Evolutionary conservation across 2,329 filamentous ascomycete species (phyloP).

Genomic region (Colletotrichum zoysiae): DNA sequence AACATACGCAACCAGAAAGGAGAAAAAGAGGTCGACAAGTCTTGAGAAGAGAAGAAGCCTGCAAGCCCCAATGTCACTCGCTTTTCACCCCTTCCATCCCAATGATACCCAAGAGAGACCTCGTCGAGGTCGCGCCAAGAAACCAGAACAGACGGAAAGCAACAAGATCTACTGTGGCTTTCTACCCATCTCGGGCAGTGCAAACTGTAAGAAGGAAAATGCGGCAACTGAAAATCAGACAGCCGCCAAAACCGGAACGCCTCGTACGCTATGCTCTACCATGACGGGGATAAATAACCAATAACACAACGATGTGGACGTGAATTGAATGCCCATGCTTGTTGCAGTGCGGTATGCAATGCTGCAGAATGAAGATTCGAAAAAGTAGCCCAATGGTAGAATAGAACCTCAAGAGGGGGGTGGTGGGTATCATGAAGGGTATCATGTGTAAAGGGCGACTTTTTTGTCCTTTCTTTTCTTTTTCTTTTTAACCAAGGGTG

Average conservation of each 20-base stretch:
- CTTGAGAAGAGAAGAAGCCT: constrained; percentile 19
- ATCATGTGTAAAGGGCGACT: constrained; percentile 40
- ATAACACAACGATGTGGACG: constrained; percentile 38
- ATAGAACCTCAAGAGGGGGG: constrained; percentile 38
- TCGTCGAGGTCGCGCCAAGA: constrained; percentile 33
- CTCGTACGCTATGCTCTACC: constrained; percentile 57
- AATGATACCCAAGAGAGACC: constrained; percentile 33
- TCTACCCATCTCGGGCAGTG: constrained; percentile 35
- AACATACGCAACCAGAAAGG: constrained; percentile 8
- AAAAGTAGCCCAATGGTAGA: constrained; percentile 39
- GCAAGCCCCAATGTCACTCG: constrained; percentile 36
- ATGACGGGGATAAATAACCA: constrained; percentile 45
- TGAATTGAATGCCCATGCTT: constrained; percentile 37
- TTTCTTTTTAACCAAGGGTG: constrained; percentile 59
- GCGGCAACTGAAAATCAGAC: constrained; percentile 43
- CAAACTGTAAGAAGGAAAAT: constrained; percentile 38
- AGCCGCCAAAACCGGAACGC: constrained; percentile 49
- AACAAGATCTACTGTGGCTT: constrained; percentile 39
- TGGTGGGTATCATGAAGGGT: constrained; percentile 45
- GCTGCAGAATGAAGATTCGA: constrained; percentile 31
- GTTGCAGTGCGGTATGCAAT: constrained; percentile 38
- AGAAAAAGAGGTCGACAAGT: constrained; percentile 9
- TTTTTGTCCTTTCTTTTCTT: constrained; percentile 19
- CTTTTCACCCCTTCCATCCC: constrained; percentile 37
- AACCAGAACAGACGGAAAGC: constrained; percentile 37